Evolutionary conservation across 805 yeast species (phyloP).

Genomic region (Myxozyma lipomycoides): DNA sequence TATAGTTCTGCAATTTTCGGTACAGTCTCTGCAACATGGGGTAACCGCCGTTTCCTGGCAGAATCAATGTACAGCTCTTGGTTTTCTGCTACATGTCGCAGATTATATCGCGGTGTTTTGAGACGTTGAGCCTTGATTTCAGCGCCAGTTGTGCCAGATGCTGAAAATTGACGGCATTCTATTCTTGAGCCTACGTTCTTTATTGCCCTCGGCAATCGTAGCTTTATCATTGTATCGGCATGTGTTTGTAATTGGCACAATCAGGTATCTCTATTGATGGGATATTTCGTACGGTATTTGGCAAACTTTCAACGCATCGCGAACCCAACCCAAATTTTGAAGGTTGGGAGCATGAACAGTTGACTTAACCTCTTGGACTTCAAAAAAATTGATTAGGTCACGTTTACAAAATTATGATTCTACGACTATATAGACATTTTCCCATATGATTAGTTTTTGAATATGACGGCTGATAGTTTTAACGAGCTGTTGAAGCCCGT

Average conservation of each 20-base stretch:
- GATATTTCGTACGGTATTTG: too few relatives aligned
- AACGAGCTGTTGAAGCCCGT: conserved; percentile 72
- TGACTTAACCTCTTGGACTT: too few relatives aligned
- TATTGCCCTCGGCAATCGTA: background rate
- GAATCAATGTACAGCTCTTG: conserved; percentile 14
- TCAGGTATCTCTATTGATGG: too few relatives aligned
- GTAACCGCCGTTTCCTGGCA: conserved; percentile 15
- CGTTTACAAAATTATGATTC: too few relatives aligned
- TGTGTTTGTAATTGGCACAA: too few relatives aligned
- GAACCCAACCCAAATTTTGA: background rate
- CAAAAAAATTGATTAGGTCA: too few relatives aligned
- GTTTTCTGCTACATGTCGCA: conserved; percentile 12
- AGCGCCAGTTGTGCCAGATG: background rate
- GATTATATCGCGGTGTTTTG: conserved; percentile 5
- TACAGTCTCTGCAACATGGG: conserved; percentile 14
- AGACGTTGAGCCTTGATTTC: background rate
- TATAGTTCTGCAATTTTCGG: conserved; percentile 12
- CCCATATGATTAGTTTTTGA: background rate
- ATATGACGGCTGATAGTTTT: conserved; percentile 39
- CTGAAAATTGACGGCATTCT: background rate
- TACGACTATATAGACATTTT: background rate
- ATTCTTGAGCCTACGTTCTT: background rate
- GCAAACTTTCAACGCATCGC: too few relatives aligned
- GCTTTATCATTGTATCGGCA: background rate
- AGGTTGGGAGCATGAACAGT: background rate